These are phyloP conservation scores for Chaetomium globosum DNA, from an alignment of 2,329 filamentous ascomycete species.

Conservation along the genomic window DNA sequence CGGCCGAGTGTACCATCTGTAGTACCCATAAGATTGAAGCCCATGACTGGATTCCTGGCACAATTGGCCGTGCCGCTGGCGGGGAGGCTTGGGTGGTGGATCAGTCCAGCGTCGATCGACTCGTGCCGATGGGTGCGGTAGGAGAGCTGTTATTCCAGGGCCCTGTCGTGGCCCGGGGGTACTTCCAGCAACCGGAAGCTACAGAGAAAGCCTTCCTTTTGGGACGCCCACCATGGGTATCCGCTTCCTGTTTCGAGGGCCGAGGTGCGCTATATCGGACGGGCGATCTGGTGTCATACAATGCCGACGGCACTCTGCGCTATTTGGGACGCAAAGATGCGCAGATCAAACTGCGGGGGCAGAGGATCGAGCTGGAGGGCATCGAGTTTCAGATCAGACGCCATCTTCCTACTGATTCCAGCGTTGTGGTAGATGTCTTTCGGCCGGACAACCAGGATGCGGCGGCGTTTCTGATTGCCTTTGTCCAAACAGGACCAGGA, in stretches of 20 bases:
- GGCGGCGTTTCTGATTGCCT: conserved; percentile 2
- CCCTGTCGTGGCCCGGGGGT: conserved; percentile 5
- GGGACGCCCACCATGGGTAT: conserved; percentile 4
- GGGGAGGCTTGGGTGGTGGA: conserved; percentile 5
- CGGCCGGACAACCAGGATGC: conserved; percentile 1
- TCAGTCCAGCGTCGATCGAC: conserved; percentile 8
- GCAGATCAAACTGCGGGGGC: not conserved
- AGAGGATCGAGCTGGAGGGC: conserved; percentile 7
- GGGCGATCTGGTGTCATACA: conserved; percentile 7
- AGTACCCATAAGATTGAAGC: conserved; percentile 4
- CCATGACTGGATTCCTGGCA: conserved; percentile 10
- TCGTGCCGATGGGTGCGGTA: conserved; percentile 3
- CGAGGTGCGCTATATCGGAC: conserved; percentile 7
- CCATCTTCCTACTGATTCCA: conserved; percentile 1
- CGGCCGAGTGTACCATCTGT: not conserved
- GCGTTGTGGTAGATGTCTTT: conserved; percentile 8
- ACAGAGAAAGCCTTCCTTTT: conserved; percentile 2
- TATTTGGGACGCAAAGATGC: conserved; percentile 10
- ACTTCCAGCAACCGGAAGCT: conserved; percentile 1
- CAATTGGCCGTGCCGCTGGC: conserved; percentile 6
- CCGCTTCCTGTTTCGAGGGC: conserved; percentile 3
- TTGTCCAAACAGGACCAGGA: conserved; percentile 6
- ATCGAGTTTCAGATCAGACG: conserved; percentile 9
- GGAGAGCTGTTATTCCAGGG: conserved; percentile 6
- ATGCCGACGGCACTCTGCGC: conserved; percentile 8